Evolutionary conservation across 2,329 filamentous ascomycete genomes (phyloP).

Genomic region (Nigrospora sphaerica): DNA sequence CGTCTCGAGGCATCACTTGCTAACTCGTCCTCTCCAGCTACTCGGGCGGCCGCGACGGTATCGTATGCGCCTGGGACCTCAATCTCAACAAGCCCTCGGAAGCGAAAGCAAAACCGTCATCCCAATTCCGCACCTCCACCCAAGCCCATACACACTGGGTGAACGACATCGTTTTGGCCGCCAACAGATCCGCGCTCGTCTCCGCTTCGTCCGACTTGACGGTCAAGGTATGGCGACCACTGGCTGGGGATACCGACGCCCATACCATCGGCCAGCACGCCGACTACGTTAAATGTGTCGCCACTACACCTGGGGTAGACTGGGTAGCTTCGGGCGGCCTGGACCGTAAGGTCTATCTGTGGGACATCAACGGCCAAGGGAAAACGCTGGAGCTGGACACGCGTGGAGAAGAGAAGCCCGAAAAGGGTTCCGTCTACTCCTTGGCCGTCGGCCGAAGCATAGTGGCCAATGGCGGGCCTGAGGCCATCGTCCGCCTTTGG

Average conservation of each 20-base stretch:
- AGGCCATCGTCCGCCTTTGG: constrained; percentile 89
- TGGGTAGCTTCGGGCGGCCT: constrained; percentile 95
- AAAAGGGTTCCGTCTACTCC: constrained; percentile 94
- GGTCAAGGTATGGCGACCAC: constrained; percentile 86
- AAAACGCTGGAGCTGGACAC: constrained; percentile 83
- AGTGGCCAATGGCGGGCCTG: constrained; percentile 86
- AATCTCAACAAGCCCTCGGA: constrained; percentile 49
- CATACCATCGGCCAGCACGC: constrained; percentile 87
- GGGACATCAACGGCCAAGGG: constrained; percentile 85
- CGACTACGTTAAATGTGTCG: constrained; percentile 94
- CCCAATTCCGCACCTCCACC: constrained; percentile 53
- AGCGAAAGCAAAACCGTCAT: constrained; percentile 36
- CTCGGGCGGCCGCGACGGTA: constrained; percentile 89
- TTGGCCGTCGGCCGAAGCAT: constrained; percentile 73
- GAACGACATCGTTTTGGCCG: constrained; percentile 80
- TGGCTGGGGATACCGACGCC: constrained; percentile 56
- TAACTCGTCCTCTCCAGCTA: constrained; percentile 51
- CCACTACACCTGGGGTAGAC: constrained; percentile 61
- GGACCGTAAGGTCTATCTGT: constrained; percentile 85
- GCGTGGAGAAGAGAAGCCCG: constrained; percentile 70
- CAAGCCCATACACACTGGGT: constrained; percentile 92
- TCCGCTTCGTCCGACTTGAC: constrained; percentile 92
- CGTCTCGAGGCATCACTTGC: not conserved
- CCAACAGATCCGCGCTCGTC: constrained; percentile 71
- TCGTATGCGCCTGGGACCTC: constrained; percentile 93